A percentile compares a stretch with the other conserved stretches of the same genome.
These are phyloP conservation scores for Bimuria novae-zelandiae DNA, from an alignment of 2,329 filamentous ascomycete genomes.

Conservation along the genomic window DNA sequence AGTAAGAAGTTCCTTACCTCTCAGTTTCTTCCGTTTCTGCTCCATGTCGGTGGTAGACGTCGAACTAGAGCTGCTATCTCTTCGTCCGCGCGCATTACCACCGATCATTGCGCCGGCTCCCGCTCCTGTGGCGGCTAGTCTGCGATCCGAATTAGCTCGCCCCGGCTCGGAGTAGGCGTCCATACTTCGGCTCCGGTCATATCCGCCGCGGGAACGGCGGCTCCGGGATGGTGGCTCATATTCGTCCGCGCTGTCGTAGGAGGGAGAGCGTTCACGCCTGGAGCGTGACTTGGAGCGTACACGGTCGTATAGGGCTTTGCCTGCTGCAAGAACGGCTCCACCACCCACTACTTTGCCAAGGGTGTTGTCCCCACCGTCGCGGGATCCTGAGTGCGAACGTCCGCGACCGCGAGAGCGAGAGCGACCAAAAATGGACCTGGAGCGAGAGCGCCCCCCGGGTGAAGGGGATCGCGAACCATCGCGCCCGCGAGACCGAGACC, in stretches of 20 bases:
- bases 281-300: constrained; percentile 59
- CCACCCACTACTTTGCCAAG: constrained; percentile 55
- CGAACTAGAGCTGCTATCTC: constrained; percentile 41
- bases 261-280: constrained; percentile 51
- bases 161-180: constrained; percentile 47
- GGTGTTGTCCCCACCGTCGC: constrained; percentile 52
- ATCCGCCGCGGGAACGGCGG: constrained; percentile 43
- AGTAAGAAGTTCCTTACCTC: constrained; percentile 68
- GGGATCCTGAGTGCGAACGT: constrained; percentile 47
- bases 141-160: constrained; percentile 45
- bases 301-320: constrained; percentile 59
- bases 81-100: constrained; percentile 21
- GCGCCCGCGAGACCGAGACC: constrained; percentile 63
- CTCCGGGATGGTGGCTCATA: constrained; percentile 55
- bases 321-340: constrained; percentile 55
- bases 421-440: constrained; percentile 50
- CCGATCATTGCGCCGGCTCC: constrained; percentile 43
- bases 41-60: constrained; percentile 67
- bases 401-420: constrained; percentile 50
- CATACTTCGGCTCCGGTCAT: constrained; percentile 48
- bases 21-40: constrained; percentile 65
- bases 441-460: constrained; percentile 70
- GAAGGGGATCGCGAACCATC: constrained; percentile 58
- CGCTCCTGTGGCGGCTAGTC: constrained; percentile 43
- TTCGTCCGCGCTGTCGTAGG: constrained; percentile 55